phyloP scores from a whole-genome alignment of 306 rosid genomes.

The Cucurbita argyrosperma region DNA sequence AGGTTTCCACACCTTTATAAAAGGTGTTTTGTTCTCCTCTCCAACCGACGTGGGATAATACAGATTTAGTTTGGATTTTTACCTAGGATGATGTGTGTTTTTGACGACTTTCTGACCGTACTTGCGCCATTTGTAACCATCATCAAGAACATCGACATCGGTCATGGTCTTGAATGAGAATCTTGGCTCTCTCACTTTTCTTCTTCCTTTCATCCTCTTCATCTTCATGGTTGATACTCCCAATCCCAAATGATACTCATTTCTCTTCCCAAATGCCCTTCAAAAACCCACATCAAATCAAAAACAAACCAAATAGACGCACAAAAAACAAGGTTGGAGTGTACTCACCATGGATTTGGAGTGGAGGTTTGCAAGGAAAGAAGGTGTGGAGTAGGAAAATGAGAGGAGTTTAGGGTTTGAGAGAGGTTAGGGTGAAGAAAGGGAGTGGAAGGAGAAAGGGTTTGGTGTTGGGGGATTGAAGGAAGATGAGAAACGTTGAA shows the following conservation, averaged over 20 bases:
- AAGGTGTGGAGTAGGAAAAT: constrained; percentile 43
- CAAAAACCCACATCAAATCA: background rate
- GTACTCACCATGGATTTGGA: constrained; percentile 57
- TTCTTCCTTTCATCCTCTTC: constrained; percentile 83
- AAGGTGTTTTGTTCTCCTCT: no score
- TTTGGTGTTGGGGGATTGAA: constrained; percentile 12
- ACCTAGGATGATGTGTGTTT: constrained; percentile 99
- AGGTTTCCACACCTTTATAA: no score
- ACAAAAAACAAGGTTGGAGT: no score
- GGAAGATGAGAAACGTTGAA: constrained; percentile 11
- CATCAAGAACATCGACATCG: constrained; percentile 93
- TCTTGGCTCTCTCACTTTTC: constrained; percentile 95
- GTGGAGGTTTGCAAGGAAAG: constrained; percentile 71
- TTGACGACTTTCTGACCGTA: constrained; percentile 98
- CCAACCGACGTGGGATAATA: no score
- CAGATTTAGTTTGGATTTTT: background rate
- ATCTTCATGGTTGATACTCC: constrained; percentile 64
- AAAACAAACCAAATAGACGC: background rate
- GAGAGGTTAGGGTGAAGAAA: constrained; percentile 14
- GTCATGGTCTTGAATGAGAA: constrained; percentile 97
- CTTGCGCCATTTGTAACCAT: constrained; percentile 99
- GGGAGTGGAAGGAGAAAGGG: background rate
- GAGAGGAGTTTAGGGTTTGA: constrained; percentile 51
- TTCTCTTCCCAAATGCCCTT: constrained; percentile 43
- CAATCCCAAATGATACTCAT: constrained; percentile 28